phyloP scores from a whole-genome alignment of 176 grass and related monocot species.

The Zea luxurians region DNA sequence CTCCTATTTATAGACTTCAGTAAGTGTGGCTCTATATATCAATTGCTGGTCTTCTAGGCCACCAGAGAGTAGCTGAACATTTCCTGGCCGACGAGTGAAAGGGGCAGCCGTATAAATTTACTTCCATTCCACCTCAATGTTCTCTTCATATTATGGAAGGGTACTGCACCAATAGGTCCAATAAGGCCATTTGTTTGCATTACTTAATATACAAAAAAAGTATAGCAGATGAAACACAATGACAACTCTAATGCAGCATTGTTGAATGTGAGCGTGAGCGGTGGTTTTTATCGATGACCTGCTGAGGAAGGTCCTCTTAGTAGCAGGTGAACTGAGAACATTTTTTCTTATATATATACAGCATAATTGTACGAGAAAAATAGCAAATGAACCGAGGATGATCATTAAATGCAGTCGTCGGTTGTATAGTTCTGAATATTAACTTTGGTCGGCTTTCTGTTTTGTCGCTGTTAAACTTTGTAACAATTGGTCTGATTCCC shows the following conservation, averaged over 20 bases:
- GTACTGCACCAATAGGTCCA: conserved; percentile 10
- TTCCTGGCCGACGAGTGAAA: neutral
- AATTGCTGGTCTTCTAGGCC: neutral
- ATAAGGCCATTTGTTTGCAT: conserved; percentile 28
- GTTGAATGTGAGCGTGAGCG: neutral
- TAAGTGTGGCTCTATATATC: neutral
- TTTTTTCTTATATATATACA: neutral
- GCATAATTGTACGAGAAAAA: neutral
- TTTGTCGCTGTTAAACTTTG: too few relatives aligned
- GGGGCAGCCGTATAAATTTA: conserved; percentile 26
- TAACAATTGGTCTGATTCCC: too few relatives aligned
- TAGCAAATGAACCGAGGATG: too few relatives aligned
- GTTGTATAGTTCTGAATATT: neutral
- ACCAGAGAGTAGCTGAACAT: conserved; percentile 16
- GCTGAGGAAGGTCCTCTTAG: neutral
- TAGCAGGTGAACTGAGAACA: neutral
- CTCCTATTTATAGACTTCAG: neutral
- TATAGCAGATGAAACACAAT: neutral
- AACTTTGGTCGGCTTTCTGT: too few relatives aligned
- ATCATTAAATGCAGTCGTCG: too few relatives aligned
- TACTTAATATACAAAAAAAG: neutral
- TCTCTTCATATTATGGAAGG: neutral
- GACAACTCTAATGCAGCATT: neutral
- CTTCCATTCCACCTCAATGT: neutral
- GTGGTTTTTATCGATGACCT: neutral